A percentile compares a stretch with the other conserved stretches of the same genome.
These are phyloP conservation scores for Candida silvatica DNA, from an alignment of 805 yeast species.

Conservation along the genomic window DNA sequence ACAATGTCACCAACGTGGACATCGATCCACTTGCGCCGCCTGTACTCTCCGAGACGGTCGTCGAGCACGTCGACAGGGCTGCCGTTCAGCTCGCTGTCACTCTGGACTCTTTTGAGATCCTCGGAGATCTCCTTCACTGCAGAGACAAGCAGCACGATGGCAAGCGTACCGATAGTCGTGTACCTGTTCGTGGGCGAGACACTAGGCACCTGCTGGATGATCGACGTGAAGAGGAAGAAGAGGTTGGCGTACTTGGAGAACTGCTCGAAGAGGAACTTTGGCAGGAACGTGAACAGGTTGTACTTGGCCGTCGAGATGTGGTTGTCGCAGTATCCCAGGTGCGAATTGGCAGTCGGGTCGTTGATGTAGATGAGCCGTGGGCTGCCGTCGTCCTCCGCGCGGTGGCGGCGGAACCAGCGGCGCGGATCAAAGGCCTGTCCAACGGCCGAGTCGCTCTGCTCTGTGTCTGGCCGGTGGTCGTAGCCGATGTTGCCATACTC, in stretches of 20 bases:
- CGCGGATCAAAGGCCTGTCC: slow-evolving; percentile 19
- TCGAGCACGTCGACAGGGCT: slow-evolving; percentile 65
- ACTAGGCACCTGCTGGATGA: slow-evolving; percentile 93
- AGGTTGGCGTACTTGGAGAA: slow-evolving; percentile 95
- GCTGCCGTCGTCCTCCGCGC: slow-evolving; percentile 22
- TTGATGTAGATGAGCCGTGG: slow-evolving; percentile 66
- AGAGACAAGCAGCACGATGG: slow-evolving; percentile 79
- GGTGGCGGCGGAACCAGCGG: slow-evolving; percentile 14
- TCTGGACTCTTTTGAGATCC: slow-evolving; percentile 78
- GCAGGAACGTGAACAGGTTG: slow-evolving; percentile 85
- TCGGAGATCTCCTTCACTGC: slow-evolving; percentile 89
- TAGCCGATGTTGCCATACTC: slow-evolving; percentile 16
- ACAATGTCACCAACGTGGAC: slow-evolving; percentile 90
- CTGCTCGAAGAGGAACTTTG: slow-evolving; percentile 93
- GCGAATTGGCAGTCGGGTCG: slow-evolving; percentile 45
- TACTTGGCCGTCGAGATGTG: slow-evolving; percentile 94
- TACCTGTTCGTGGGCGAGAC: slow-evolving; percentile 95
- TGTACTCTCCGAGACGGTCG: slow-evolving; percentile 50
- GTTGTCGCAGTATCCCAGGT: slow-evolving; percentile 61
- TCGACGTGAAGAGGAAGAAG: slow-evolving; percentile 86
- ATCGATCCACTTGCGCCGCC: slow-evolving; percentile 70
- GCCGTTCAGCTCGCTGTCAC: slow-evolving; percentile 79
- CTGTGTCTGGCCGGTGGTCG: slow-evolving; percentile 17
- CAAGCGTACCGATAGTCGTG: slow-evolving; percentile 88
- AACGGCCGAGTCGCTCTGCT: slow-evolving; percentile 7